Evolutionary conservation across 345 rosid genomes (phyloP).

Genomic region (Brassica cretica): DNA sequence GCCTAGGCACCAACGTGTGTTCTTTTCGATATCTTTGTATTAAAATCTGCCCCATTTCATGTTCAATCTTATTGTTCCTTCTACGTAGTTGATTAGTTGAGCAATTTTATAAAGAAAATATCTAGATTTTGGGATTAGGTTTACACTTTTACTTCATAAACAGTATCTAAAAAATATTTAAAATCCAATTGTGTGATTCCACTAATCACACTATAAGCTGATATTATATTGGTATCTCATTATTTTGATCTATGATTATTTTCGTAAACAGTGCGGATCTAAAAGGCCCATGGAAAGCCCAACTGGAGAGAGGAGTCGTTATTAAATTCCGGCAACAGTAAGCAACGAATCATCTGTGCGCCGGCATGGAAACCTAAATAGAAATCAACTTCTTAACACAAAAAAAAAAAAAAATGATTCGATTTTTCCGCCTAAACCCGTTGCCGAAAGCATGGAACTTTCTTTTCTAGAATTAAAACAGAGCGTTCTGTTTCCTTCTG

Average conservation of each 20-base stretch:
- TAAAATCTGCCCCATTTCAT: too few relatives aligned
- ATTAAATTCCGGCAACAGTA: conserved; percentile 17
- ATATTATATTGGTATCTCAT: too few relatives aligned
- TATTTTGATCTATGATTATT: background rate
- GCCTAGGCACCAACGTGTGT: too few relatives aligned
- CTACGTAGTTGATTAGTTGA: too few relatives aligned
- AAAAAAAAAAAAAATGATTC: conserved; percentile 1
- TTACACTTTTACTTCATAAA: too few relatives aligned
- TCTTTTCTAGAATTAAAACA: conserved; percentile 7
- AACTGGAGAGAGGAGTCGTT: background rate
- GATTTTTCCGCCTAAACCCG: conserved; percentile 30
- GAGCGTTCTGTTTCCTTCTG: conserved; percentile 28
- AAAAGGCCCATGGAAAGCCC: conserved; percentile 33
- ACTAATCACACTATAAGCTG: background rate
- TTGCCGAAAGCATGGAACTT: conserved; percentile 36
- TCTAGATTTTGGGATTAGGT: too few relatives aligned
- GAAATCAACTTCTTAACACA: conserved; percentile 3
- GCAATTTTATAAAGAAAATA: too few relatives aligned
- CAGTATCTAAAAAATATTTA: too few relatives aligned
- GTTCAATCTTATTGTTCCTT: too few relatives aligned
- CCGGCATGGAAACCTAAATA: conserved; percentile 34
- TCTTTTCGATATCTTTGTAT: too few relatives aligned
- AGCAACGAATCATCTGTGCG: conserved; percentile 18
- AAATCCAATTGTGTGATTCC: background rate
- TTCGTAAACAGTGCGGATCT: background rate